phyloP scores from a whole-genome alignment of 2,329 filamentous ascomycete genomes.

The Beauveria rudraprayagi region DNA sequence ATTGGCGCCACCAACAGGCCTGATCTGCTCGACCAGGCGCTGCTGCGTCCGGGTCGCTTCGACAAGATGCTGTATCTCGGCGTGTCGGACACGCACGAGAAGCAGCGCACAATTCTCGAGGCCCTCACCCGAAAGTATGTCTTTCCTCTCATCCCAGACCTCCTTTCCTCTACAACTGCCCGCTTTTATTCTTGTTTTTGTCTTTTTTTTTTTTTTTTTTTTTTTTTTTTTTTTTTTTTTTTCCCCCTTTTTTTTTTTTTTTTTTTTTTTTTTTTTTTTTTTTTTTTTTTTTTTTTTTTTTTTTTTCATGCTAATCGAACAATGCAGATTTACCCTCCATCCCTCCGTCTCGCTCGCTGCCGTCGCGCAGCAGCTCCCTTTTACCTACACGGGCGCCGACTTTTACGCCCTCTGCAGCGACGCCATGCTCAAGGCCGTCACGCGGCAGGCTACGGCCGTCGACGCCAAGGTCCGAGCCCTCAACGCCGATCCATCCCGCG shows the following conservation, averaged over 20 bases:
- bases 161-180: not conserved
- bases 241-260: not conserved
- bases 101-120: constrained; percentile 89
- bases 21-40: constrained; percentile 82
- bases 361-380: constrained; percentile 72
- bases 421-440: constrained; percentile 98
- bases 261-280: not conserved
- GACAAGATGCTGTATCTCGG: constrained; percentile 98
- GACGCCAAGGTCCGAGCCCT: constrained; percentile 73
- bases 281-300: not conserved
- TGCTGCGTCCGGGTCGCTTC: constrained; percentile 84
- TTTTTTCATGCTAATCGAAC: too few species aligned
- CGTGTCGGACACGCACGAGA: constrained; percentile 92
- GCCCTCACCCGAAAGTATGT: constrained; percentile 84
- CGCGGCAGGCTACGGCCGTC: constrained; percentile 74
- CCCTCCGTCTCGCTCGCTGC: constrained; percentile 66
- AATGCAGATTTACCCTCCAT: constrained; percentile 68
- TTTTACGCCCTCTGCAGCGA: constrained; percentile 96
- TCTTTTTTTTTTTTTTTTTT: not conserved
- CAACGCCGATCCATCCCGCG: constrained; percentile 38
- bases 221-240: not conserved
- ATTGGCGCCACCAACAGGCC: constrained; percentile 94
- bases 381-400: constrained; percentile 96
- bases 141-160: not conserved
- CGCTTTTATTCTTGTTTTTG: not conserved